Conservation (phyloP, 2,329 filamentous ascomycete genomes). For the Diplodia scrobiculata region DNA sequence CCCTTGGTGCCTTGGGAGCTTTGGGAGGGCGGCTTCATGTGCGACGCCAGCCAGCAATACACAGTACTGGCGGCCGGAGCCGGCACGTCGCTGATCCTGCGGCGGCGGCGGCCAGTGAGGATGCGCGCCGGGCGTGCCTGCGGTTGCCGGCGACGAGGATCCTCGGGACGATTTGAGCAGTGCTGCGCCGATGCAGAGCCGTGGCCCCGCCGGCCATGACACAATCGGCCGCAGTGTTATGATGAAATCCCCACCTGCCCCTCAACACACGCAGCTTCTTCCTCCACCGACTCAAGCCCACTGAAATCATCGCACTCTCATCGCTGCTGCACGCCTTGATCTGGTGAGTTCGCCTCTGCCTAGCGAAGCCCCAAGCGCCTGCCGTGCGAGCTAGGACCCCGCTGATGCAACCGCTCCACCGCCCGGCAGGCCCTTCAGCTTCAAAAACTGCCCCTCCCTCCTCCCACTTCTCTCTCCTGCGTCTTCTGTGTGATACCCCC, state of each 20-base stretch:
- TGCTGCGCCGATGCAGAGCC: slow-evolving; percentile 27
- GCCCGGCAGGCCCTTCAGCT: neutral
- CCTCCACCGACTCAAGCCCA: slow-evolving; percentile 24
- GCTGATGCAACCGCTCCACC: slow-evolving; percentile 28
- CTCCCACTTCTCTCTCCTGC: slow-evolving; percentile 20
- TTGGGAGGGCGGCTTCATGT: neutral
- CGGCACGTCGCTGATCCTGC: slow-evolving; percentile 15
- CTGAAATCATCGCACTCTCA: slow-evolving; percentile 26
- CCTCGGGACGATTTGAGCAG: slow-evolving; percentile 22
- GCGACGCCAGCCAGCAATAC: neutral
- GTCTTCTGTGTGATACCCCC: slow-evolving; percentile 24
- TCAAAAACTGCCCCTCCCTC: slow-evolving; percentile 30
- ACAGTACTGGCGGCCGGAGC: neutral
- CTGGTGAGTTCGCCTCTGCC: slow-evolving; percentile 24
- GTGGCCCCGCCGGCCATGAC: slow-evolving; percentile 28
- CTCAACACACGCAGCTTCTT: slow-evolving; percentile 27
- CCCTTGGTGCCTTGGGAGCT: neutral
- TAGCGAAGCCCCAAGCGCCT: slow-evolving; percentile 4
- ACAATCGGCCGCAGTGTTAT: slow-evolving; percentile 27
- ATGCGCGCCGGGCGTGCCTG: neutral
- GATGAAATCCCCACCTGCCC: slow-evolving; percentile 27
- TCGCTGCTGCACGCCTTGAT: slow-evolving; percentile 25
- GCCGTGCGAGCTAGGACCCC: slow-evolving; percentile 11
- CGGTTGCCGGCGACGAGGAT: slow-evolving; percentile 9
- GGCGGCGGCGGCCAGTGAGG: neutral